Evolutionary conservation across 441 rosid genomes (phyloP).

Genomic region (Arabidopsis hybrid): DNA sequence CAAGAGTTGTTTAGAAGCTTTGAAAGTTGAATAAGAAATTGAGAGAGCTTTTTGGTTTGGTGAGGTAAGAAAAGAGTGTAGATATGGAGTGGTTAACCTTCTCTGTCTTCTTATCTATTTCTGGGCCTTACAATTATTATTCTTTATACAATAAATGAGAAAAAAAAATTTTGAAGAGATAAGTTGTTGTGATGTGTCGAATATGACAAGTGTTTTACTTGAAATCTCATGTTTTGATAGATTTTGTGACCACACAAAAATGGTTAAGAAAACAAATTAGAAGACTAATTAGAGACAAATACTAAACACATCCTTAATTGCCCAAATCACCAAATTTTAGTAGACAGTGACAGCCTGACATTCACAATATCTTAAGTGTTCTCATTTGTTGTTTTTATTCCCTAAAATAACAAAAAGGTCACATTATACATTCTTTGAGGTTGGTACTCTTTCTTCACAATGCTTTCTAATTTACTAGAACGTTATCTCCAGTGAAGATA

Average conservation of each 20-base stretch:
- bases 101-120: conserved; percentile 43
- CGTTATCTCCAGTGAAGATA: conserved; percentile 21
- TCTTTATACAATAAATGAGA: not conserved
- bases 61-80: conserved; percentile 24
- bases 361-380: not conserved
- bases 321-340: not conserved
- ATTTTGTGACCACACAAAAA: conserved; percentile 6
- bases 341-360: not conserved
- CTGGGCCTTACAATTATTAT: conserved; percentile 29
- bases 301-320: conserved; percentile 7
- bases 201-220: conserved; percentile 23
- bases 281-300: not conserved
- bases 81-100: conserved; percentile 42
- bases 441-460: not conserved
- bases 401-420: conserved; percentile 1
- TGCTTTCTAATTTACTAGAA: conserved; percentile 8
- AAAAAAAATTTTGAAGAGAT: not conserved
- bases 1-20: conserved; percentile 24
- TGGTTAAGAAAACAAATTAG: not conserved
- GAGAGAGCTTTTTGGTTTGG: not conserved
- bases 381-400: not conserved
- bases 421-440: not conserved
- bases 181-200: not conserved
- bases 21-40: conserved; percentile 19
- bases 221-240: not conserved